Conservation (phyloP, 164 flowering plant genomes). For the Kalanchoe fedtschenkoi region DNA sequence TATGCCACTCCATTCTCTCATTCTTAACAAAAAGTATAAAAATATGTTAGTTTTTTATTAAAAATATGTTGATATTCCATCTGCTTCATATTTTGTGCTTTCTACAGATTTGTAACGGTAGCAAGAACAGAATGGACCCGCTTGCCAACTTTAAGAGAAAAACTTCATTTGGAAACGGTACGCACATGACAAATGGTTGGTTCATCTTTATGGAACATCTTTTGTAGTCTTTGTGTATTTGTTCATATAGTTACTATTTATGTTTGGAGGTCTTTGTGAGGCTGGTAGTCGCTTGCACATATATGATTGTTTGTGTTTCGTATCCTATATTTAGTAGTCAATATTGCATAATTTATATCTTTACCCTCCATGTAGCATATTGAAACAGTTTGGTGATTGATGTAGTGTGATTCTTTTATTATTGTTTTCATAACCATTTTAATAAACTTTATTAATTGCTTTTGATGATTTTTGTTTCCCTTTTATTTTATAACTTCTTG, state of each 20-base stretch:
- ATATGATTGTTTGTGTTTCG: neutral
- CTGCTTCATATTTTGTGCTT: neutral
- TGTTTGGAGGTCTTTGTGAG: neutral
- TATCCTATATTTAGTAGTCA: neutral
- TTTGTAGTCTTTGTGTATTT: neutral
- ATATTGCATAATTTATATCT: too few species aligned
- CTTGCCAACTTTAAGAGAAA: conserved; percentile 73
- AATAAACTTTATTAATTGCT: neutral
- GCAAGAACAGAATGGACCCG: conserved; percentile 51
- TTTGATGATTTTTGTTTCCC: neutral
- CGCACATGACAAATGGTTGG: neutral
- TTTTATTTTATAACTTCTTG: too few species aligned
- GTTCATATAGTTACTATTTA: neutral
- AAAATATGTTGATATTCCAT: neutral
- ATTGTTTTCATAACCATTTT: neutral
- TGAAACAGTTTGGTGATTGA: too few species aligned
- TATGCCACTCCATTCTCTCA: neutral
- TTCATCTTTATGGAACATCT: neutral
- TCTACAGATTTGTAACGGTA: conserved; percentile 71
- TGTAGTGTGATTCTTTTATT: neutral
- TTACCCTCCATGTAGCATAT: too few species aligned
- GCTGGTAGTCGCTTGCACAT: neutral
- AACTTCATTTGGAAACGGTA: conserved; percentile 71
- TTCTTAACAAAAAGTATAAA: neutral
- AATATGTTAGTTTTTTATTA: neutral